Evolutionary conservation across 768 basidiomycete species (phyloP).

Genomic region (Xerocomellus dryophilus): DNA sequence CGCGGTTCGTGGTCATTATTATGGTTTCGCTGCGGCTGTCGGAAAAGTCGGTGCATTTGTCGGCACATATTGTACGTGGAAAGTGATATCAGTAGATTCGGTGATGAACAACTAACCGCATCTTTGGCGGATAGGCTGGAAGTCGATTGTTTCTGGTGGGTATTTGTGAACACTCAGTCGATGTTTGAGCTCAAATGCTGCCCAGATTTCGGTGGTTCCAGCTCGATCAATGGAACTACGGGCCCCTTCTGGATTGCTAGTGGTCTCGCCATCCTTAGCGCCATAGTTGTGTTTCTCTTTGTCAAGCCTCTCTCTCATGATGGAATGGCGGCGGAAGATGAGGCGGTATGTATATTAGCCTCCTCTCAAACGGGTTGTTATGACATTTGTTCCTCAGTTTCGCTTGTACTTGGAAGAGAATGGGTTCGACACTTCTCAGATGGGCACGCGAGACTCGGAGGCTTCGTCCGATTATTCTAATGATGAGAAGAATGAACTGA

Average conservation of each 20-base stretch:
- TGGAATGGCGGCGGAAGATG: conserved; percentile 78
- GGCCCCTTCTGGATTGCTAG: conserved; percentile 90
- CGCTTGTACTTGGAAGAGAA: conserved; percentile 74
- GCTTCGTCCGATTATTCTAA: conserved; percentile 16
- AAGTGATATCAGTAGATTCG: background rate
- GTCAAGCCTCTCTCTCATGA: conserved; percentile 72
- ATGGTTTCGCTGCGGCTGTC: conserved; percentile 80
- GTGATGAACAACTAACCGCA: conserved; percentile 3
- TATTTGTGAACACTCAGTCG: background rate
- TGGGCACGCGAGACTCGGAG: conserved; percentile 51
- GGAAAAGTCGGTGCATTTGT: conserved; percentile 85
- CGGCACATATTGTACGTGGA: conserved; percentile 69
- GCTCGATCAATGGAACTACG: conserved; percentile 59
- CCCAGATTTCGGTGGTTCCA: conserved; percentile 58
- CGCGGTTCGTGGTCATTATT: conserved; percentile 80
- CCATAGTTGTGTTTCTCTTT: conserved; percentile 67
- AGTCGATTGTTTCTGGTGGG: conserved; percentile 60
- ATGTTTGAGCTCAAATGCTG: background rate
- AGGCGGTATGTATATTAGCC: conserved; percentile 43
- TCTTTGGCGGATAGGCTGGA: conserved; percentile 46
- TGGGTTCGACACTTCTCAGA: conserved; percentile 73
- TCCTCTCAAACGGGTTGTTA: background rate
- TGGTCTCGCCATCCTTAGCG: conserved; percentile 78
- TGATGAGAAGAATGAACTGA: conserved; percentile 18
- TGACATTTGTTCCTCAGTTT: conserved; percentile 48